Conservation (phyloP, 2,329 filamentous ascomycete species). For the Cladosporium sp. region DNA sequence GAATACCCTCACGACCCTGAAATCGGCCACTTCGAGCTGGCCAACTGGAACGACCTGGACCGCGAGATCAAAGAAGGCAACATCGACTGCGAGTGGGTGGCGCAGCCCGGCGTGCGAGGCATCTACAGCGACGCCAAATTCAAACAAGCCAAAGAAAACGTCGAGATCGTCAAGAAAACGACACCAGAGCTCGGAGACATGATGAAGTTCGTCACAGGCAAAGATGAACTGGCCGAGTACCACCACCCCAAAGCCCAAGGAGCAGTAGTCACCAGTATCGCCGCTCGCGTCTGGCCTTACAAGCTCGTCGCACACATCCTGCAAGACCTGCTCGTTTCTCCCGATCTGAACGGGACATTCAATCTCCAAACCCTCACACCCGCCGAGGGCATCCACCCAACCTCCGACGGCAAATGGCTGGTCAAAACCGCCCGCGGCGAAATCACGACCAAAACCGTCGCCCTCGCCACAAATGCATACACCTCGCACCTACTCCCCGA, state of each 20-base stretch:
- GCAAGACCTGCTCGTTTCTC: constrained; percentile 50
- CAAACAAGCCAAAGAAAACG: constrained; percentile 46
- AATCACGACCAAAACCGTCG: constrained; percentile 58
- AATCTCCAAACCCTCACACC: constrained; percentile 74
- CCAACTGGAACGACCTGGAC: constrained; percentile 60
- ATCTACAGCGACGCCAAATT: constrained; percentile 58
- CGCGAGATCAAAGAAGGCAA: constrained; percentile 53
- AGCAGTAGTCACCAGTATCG: constrained; percentile 60
- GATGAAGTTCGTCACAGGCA: constrained; percentile 38
- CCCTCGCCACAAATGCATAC: constrained; percentile 81
- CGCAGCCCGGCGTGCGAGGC: constrained; percentile 60
- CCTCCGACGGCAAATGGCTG: constrained; percentile 46
- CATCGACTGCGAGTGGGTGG: constrained; percentile 67
- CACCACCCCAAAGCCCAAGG: constrained; percentile 54
- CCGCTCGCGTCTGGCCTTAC: constrained; percentile 75
- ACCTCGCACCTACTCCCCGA: constrained; percentile 64
- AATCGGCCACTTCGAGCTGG: constrained; percentile 67
- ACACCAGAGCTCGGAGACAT: constrained; percentile 54
- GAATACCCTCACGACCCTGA: constrained; percentile 47
- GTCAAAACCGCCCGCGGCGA: constrained; percentile 66
- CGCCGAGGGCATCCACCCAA: constrained; percentile 37
- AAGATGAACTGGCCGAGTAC: constrained; percentile 47
- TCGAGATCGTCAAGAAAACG: constrained; percentile 47
- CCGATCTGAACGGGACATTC: constrained; percentile 40
- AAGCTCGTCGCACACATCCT: constrained; percentile 74